Conservation (phyloP, 2,329 filamentous ascomycete genomes). For the Trichoderma aggressivum region DNA sequence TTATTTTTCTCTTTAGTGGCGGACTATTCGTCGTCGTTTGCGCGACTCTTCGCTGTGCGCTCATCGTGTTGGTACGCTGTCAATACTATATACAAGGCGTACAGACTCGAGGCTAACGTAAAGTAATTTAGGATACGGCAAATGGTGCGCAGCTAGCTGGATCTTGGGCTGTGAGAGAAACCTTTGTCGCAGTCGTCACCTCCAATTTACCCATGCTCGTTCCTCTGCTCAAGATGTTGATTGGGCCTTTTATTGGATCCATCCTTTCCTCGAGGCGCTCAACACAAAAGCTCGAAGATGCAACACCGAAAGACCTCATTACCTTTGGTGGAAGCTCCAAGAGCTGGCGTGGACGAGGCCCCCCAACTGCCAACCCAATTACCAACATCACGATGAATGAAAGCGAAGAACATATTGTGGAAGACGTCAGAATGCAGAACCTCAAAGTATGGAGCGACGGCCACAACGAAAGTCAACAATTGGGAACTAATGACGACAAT, state of each 20-base stretch:
- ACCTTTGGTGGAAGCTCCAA: constrained; percentile 23
- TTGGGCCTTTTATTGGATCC: constrained; percentile 25
- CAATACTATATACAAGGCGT: neutral
- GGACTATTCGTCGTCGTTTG: constrained; percentile 41
- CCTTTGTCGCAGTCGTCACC: constrained; percentile 43
- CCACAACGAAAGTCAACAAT: neutral
- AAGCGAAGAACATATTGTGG: constrained; percentile 27
- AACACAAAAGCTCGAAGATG: constrained; percentile 21
- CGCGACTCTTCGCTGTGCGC: constrained; percentile 35
- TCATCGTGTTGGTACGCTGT: constrained; percentile 29
- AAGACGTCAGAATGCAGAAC: constrained; percentile 23
- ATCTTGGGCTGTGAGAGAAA: constrained; percentile 43
- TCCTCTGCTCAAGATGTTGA: constrained; percentile 41
- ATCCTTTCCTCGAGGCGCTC: constrained; percentile 25
- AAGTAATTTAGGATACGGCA: constrained; percentile 33
- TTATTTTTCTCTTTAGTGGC: constrained; percentile 39
- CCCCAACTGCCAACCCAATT: constrained; percentile 21
- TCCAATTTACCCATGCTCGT: constrained; percentile 46
- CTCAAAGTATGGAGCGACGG: constrained; percentile 16
- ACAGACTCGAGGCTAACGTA: neutral
- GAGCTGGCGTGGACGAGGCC: constrained; percentile 19
- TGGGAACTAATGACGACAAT: neutral
- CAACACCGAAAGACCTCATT: constrained; percentile 23
- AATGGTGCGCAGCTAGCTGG: constrained; percentile 41
- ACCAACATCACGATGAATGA: constrained; percentile 22